phyloP scores from a whole-genome alignment of 768 basidiomycete species.

The Kwoniella shandongensis region DNA sequence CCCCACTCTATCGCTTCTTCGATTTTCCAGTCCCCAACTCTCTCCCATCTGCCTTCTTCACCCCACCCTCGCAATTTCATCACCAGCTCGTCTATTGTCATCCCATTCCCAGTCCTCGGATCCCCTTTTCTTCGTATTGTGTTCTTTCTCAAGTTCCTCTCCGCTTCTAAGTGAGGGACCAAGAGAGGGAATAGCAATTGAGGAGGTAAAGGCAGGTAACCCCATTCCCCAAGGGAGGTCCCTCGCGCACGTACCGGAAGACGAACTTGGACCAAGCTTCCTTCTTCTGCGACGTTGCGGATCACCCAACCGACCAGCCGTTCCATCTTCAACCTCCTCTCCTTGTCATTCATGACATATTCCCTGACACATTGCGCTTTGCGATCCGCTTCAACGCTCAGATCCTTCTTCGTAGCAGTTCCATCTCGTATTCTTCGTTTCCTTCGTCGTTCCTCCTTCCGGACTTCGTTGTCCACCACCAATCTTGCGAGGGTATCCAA shows the following conservation, averaged over 20 bases:
- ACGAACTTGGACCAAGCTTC: conserved; percentile 32
- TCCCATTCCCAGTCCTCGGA: conserved; percentile 29
- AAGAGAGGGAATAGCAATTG: conserved; percentile 34
- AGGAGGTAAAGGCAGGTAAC: conserved; percentile 37
- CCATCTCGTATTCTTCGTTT: conserved; percentile 33
- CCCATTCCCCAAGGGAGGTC: not conserved
- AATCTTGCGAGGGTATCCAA: conserved; percentile 30
- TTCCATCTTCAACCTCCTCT: conserved; percentile 12
- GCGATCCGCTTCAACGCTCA: conserved; percentile 15
- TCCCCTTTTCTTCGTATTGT: conserved; percentile 22
- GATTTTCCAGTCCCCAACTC: conserved; percentile 35
- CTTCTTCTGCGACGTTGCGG: conserved; percentile 35
- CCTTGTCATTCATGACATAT: conserved; percentile 3
- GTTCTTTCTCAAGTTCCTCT: conserved; percentile 13
- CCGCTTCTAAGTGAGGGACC: conserved; percentile 20
- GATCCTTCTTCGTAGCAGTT: conserved; percentile 24
- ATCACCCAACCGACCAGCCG: conserved; percentile 31
- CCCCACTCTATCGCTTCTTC: conserved; percentile 36
- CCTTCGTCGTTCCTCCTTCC: conserved; percentile 32
- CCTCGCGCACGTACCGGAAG: not conserved
- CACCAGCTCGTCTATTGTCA: conserved; percentile 30
- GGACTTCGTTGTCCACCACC: conserved; percentile 30
- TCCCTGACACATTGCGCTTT: not conserved
- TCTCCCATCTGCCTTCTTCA: conserved; percentile 44
- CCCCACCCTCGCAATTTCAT: conserved; percentile 30